phyloP scores from a whole-genome alignment of 164 flowering plant genomes.

The Annona squamosa region DNA sequence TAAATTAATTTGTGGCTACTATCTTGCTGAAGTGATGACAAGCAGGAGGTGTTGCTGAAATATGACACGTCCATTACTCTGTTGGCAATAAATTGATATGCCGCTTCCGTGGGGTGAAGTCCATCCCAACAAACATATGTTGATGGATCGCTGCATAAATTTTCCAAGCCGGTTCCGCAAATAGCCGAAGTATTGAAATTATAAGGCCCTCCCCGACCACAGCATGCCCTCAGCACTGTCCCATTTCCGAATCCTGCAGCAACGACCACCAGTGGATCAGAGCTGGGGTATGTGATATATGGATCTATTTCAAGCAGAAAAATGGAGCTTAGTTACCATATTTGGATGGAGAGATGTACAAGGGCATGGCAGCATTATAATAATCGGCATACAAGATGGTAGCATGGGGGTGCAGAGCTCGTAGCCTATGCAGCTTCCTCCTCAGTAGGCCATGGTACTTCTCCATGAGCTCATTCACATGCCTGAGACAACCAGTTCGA shows the following conservation, averaged over 20 bases:
- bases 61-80: constrained; percentile 20
- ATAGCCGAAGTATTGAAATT: constrained; percentile 12
- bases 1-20: neutral
- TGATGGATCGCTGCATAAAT: constrained; percentile 26
- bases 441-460: constrained; percentile 45
- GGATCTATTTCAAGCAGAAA: too few species aligned
- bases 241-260: constrained; percentile 1
- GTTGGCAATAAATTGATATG: constrained; percentile 18
- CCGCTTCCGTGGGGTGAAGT: constrained; percentile 32
- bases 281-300: too few species aligned
- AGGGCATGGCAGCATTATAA: constrained; percentile 32
- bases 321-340: constrained; percentile 22
- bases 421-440: constrained; percentile 22
- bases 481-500: constrained; percentile 36
- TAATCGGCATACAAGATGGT: constrained; percentile 52
- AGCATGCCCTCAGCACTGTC: constrained; percentile 20
- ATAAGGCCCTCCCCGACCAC: constrained; percentile 31
- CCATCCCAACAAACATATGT: constrained; percentile 36
- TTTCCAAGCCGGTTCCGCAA: constrained; percentile 18
- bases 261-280: too few species aligned
- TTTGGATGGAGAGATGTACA: constrained; percentile 24
- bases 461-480: constrained; percentile 28
- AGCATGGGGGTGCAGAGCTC: constrained; percentile 32
- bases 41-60: neutral
- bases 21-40: neutral